Percentiles rank a stretch among this genome's conserved stretches.
phyloP scores from a whole-genome alignment of 75 land plant species.

The Cryptomeria japonica region DNA sequence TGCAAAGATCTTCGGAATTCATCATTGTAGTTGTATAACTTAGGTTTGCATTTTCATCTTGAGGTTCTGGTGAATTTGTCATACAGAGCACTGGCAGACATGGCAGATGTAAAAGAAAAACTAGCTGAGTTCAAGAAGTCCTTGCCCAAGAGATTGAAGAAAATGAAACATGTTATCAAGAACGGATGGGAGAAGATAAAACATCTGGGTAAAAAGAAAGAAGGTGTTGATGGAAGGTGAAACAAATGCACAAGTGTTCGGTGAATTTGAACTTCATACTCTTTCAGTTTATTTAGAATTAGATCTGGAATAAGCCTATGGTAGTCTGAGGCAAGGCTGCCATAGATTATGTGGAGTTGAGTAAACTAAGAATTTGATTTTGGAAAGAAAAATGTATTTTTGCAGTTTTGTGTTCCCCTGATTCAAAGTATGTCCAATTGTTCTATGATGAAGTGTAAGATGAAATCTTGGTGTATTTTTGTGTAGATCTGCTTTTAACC shows the following conservation, averaged over 20 bases:
- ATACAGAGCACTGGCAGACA: neutral
- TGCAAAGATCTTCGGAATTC: neutral
- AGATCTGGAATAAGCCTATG: neutral
- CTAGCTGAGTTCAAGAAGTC: slow-evolving; percentile 5
- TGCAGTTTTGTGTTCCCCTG: neutral
- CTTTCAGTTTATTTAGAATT: neutral
- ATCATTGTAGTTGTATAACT: neutral
- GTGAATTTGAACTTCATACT: neutral
- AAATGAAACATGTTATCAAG: slow-evolving; percentile 8
- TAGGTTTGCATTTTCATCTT: neutral
- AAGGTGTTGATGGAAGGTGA: neutral
- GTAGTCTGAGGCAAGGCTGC: neutral
- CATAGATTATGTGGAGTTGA: neutral
- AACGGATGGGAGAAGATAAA: slow-evolving; percentile 10
- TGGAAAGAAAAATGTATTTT: neutral
- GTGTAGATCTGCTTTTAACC: neutral
- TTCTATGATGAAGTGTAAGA: neutral
- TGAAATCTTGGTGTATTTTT: neutral
- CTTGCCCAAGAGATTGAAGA: slow-evolving; percentile 8
- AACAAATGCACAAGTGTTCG: neutral
- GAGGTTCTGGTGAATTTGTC: neutral
- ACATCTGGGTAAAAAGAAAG: slow-evolving; percentile 9
- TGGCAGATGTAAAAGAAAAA: slow-evolving; percentile 2
- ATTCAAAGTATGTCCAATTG: neutral
- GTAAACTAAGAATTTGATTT: neutral